These are phyloP conservation scores for Triadica sebifera DNA, from an alignment of 345 rosid genomes.

Conservation along the genomic window DNA sequence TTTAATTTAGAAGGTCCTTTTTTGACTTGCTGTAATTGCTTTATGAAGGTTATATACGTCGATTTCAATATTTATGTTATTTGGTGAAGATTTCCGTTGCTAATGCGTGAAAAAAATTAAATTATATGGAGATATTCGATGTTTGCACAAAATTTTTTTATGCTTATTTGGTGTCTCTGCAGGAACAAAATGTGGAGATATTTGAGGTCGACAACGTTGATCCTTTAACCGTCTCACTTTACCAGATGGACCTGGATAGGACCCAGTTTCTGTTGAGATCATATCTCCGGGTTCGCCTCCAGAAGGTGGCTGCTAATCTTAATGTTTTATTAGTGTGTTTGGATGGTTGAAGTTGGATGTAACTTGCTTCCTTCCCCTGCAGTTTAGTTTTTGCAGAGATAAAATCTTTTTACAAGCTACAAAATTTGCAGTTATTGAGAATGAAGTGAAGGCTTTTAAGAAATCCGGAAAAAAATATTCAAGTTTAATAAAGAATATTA, in stretches of 20 bases:
- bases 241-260: constrained; percentile 85
- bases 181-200: constrained; percentile 61
- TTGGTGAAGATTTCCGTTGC: not conserved
- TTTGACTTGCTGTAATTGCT: not conserved
- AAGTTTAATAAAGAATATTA: not conserved
- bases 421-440: not conserved
- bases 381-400: not conserved
- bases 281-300: constrained; percentile 78
- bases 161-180: constrained; percentile 10
- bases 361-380: not conserved
- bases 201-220: constrained; percentile 42
- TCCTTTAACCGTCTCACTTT: constrained; percentile 71
- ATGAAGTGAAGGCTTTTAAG: not conserved
- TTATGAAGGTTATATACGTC: not conserved
- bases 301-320: constrained; percentile 48
- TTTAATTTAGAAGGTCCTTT: not conserved
- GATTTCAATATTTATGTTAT: not conserved
- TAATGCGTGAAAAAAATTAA: not conserved
- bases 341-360: not conserved
- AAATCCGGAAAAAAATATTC: not conserved
- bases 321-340: not conserved
- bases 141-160: not conserved
- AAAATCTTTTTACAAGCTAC: not conserved
- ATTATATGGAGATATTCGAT: not conserved
- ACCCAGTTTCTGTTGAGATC: constrained; percentile 81